These are phyloP conservation scores for Fragilaria crotonensis DNA, from an alignment of 108 stramenopile genomes.

Conservation along the genomic window DNA sequence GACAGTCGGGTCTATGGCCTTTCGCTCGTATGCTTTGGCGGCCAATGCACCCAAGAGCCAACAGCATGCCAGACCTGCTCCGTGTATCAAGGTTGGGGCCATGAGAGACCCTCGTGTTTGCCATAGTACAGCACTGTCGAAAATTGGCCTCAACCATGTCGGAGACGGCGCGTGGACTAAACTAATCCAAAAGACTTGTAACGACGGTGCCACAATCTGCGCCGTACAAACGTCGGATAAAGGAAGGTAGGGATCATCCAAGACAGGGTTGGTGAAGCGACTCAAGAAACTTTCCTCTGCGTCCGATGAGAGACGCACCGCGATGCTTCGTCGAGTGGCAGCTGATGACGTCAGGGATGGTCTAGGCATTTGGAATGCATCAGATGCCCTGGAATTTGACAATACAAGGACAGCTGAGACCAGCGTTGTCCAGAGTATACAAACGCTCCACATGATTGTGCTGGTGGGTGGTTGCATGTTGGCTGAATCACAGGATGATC, in stretches of 20 bases:
- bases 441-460: too few species aligned
- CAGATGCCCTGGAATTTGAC: too few species aligned
- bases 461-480: too few species aligned
- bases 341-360: too few species aligned
- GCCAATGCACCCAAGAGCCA: conserved; percentile 70
- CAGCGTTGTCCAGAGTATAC: too few species aligned
- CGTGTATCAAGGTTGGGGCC: conserved; percentile 70
- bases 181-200: conserved; percentile 54
- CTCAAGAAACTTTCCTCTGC: conserved; percentile 5
- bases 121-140: conserved; percentile 5
- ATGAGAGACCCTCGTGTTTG: conserved; percentile 55
- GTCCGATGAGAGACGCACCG: too few species aligned
- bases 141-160: conserved; percentile 59
- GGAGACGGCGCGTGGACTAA: conserved; percentile 48
- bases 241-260: conserved; percentile 72
- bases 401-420: too few species aligned
- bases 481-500: too few species aligned
- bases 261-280: conserved; percentile 56
- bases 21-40: conserved; percentile 49
- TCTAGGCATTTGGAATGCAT: too few species aligned
- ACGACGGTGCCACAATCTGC: conserved; percentile 65
- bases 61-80: conserved; percentile 68
- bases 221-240: conserved; percentile 54
- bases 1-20: conserved; percentile 29
- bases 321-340: too few species aligned